Base-by-base conservation (phyloP, 192 early-diverging fungal species). In the Podila clonocystis region DNA sequence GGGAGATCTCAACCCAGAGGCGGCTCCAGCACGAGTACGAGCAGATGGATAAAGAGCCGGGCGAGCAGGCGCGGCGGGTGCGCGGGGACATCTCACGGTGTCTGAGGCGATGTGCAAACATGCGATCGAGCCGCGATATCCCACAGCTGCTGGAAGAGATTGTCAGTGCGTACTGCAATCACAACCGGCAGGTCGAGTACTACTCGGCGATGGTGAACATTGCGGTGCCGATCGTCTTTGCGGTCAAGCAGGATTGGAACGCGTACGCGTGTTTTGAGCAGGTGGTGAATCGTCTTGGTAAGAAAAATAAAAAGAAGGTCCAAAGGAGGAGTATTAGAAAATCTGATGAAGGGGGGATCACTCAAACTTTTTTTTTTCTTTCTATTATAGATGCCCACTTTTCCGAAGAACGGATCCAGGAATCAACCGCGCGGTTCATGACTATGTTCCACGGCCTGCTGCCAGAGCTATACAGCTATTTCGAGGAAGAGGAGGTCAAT, bases 401-500 rank as follows among this genome's bases (percentile, higher is more conserved):
- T 67, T 80, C 71, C 11, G 83, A 76, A 19, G 82, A 86, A 64
- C 88, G 87, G 58, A 87, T 95, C 59, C 91, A 94, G 60, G 88
- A 93, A 64, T 87, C 91, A n/a, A 86, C 97, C 11, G 93, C 95
- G 11, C 90, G 93, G 70, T 97, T 97, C 75, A 87, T 95, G 82
- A 94, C 94, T 66, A 82, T 93, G 13, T 95, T 97, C 82, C 87
- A 95, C 57, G 91, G 34, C 88, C 48, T 84, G 92, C 45, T 95
- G 74, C 96, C 96, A 17, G 96, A 97, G 49, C 84, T 97, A 60
- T 96, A 96, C 83, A 94, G 89, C 73, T 95, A 94, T 82, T 98
- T 98, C 87, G 94, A 96, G 73, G 96, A 98, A 58, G 96, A 98
- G 70, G 95, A 97, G 74, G 92, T 97, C 30, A 89, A 96, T 52